Evolutionary conservation across 768 basidiomycete species (phyloP).

Genomic region (Saitozyma podzolica): DNA sequence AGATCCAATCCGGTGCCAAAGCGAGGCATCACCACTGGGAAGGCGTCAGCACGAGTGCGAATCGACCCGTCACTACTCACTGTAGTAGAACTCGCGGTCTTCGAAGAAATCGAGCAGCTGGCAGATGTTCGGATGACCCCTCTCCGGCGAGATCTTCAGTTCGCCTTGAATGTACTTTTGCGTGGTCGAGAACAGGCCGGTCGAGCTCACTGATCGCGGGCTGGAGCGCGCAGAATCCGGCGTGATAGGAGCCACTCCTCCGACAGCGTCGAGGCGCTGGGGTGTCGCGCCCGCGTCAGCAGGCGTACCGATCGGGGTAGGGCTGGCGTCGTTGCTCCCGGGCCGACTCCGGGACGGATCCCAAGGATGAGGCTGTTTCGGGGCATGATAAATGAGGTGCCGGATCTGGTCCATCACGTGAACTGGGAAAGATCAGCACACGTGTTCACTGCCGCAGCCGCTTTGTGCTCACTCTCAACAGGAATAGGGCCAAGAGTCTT

Average conservation of each 20-base stretch:
- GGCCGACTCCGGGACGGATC: slow-evolving; percentile 59
- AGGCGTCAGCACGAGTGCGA: not conserved
- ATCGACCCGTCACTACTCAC: slow-evolving; percentile 14
- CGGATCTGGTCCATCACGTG: slow-evolving; percentile 54
- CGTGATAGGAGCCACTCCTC: not conserved
- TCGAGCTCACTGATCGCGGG: not conserved
- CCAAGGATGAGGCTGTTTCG: slow-evolving; percentile 77
- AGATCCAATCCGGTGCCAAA: slow-evolving; percentile 70
- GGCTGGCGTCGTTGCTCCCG: not conserved
- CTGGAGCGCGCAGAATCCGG: slow-evolving; percentile 1
- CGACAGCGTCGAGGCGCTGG: slow-evolving; percentile 23
- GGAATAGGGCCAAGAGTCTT: slow-evolving; percentile 92
- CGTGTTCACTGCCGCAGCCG: slow-evolving; percentile 42
- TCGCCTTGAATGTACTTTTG: slow-evolving; percentile 42
- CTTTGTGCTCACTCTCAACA: slow-evolving; percentile 73
- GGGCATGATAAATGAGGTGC: slow-evolving; percentile 57
- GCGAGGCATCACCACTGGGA: slow-evolving; percentile 67
- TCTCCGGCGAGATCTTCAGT: slow-evolving; percentile 29
- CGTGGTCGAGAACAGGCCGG: slow-evolving; percentile 17
- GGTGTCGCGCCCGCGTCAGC: slow-evolving; percentile 1
- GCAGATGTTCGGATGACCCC: slow-evolving; percentile 94
- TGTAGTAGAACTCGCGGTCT: slow-evolving; percentile 92
- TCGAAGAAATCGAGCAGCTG: slow-evolving; percentile 95
- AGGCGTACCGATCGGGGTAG: slow-evolving; percentile 3
- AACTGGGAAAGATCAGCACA: slow-evolving; percentile 25